Base-by-base conservation (phyloP, 202 grass and related monocot genomes). In the Panicum hallii region DNA sequence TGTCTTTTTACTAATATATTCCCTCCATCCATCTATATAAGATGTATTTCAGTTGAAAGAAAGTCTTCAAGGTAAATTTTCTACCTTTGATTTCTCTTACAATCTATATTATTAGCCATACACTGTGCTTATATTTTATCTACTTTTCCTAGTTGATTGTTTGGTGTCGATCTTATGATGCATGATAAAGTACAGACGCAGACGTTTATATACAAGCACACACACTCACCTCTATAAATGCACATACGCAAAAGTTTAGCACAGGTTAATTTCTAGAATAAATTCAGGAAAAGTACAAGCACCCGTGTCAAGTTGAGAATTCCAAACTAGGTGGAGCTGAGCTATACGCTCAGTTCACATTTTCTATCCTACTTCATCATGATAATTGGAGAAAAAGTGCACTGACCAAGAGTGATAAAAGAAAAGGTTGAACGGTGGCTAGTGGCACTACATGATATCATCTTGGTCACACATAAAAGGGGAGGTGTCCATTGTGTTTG, bases 361-460 rank as follows among this genome's bases (percentile, higher is more conserved):
- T 57, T 44, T 44, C 20, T 60, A 32, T 45, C 22, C 9, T 5
- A 45, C 22, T 9, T 45, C 50, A 81, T 4, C 20, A 70, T 22
- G 26, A 40, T 13, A 23, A 73, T 32, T 50, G 46, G 10, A 82
- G 14, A 71, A 70, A 81, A 72, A 36, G 26, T 41, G 16, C 16
- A 58, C 2, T 58, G 70, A 70, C 36, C n/a, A 70, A 12, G 49
- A 60, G 6, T 62, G 30, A 63, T 6, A 78, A 14, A 50, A 50
- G 4, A 72, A 32, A 20, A 19, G 48, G 42, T 40, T 72, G 40
- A 45, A 54, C 72, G 16, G 26, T 61, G 32, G 40, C 42, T 10
- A 55, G 47, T 58, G 40, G 15, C 5, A 71, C 14, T 46, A 82
- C 79, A 47, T 60, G 79, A 81, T 46, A 40, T 69, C 28, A 69